phyloP scores from a whole-genome alignment of 2,329 filamentous ascomycete species.

The Diaporthe batatas region DNA sequence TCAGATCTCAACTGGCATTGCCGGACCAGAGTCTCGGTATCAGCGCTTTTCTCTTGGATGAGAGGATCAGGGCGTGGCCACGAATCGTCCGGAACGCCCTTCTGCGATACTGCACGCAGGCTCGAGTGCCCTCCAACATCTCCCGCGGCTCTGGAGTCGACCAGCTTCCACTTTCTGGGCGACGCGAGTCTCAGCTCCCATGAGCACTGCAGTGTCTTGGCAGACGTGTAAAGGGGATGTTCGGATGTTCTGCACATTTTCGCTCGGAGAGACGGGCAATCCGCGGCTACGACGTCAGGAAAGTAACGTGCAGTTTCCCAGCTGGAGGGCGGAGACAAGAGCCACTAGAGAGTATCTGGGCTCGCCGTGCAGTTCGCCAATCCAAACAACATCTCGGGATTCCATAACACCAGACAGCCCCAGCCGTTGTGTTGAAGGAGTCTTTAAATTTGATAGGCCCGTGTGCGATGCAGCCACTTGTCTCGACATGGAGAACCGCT shows the following conservation, averaged over 20 bases:
- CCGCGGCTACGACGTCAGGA: neutral
- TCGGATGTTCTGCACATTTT: neutral
- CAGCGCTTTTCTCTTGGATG: neutral
- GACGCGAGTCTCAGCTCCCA: neutral
- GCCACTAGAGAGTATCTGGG: neutral
- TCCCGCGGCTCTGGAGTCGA: conserved; percentile 1
- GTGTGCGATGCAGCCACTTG: too few relatives aligned
- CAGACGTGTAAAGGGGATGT: neutral
- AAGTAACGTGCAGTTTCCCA: neutral
- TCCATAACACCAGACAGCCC: neutral
- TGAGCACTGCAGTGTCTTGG: conserved; percentile 8
- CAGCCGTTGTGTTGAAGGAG: neutral
- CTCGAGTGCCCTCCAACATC: neutral
- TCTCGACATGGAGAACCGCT: neutral
- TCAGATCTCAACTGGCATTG: neutral
- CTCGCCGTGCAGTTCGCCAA: too few relatives aligned
- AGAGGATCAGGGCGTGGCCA: neutral
- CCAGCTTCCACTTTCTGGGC: neutral
- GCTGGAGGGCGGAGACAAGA: neutral
- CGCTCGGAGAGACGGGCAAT: too few relatives aligned
- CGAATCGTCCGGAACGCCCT: neutral
- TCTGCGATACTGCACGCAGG: neutral
- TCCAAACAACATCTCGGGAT: neutral
- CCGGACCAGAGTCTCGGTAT: neutral
- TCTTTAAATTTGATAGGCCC: too few relatives aligned